Evolutionary conservation across 2,329 filamentous ascomycete species (phyloP).

Genomic region (Cyphellophora attinorum): DNA sequence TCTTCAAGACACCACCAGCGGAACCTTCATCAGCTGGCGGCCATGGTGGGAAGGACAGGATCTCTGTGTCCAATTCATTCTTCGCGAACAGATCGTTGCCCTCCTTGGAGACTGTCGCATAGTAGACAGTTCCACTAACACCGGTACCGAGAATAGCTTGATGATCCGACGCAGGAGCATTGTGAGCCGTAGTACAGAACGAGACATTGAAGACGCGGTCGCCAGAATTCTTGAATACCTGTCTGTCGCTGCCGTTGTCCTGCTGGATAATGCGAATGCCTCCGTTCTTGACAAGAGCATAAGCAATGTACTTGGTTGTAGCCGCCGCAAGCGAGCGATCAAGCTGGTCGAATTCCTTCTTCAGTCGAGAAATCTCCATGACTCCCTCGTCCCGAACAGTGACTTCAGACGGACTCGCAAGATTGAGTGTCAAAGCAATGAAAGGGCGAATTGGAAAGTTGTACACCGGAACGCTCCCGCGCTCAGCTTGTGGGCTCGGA

Average conservation of each 20-base stretch:
- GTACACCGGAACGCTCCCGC: constrained; percentile 64
- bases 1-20: constrained; percentile 88
- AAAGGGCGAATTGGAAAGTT: constrained; percentile 97
- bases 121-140: constrained; percentile 94
- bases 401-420: constrained; percentile 46
- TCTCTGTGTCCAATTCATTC: constrained; percentile 70
- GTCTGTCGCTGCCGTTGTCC: constrained; percentile 82
- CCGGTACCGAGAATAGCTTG: constrained; percentile 88
- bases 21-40: constrained; percentile 80
- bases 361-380: constrained; percentile 86
- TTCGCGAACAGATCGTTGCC: constrained; percentile 72
- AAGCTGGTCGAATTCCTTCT: constrained; percentile 96
- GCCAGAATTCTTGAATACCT: constrained; percentile 81
- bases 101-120: constrained; percentile 69
- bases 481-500: constrained; percentile 52
- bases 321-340: constrained; percentile 88
- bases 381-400: constrained; percentile 68
- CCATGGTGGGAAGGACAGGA: constrained; percentile 81
- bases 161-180: constrained; percentile 46
- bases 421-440: constrained; percentile 70
- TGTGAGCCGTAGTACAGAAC: constrained; percentile 58
- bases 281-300: constrained; percentile 86
- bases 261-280: constrained; percentile 90
- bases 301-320: constrained; percentile 83
- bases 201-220: constrained; percentile 94